Base-by-base conservation (phyloP, 129 eudicot genomes). In the Flaveria sonorensis region DNA sequence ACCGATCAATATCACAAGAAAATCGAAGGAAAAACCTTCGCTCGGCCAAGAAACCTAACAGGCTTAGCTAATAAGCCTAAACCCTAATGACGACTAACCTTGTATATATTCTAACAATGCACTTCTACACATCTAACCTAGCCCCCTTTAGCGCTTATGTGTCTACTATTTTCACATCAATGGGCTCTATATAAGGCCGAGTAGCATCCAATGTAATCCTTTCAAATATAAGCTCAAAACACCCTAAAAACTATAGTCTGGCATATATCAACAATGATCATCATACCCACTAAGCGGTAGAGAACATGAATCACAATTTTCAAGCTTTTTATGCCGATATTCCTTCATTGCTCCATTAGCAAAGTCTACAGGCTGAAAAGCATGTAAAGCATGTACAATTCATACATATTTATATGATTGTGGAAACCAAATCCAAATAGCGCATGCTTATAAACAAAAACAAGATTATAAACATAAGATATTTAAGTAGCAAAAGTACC, bases 401-500 rank as follows among this genome's bases (percentile, higher is more conserved):
- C 45, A 18, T 63, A 63, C 16, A 28, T 6, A 32, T 63, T 63
- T 30, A 30, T 32, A 30, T 13, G 43, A n/a, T 21, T 70, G 18
- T 47, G 28, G n/a, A 71, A 28, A 24, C 9, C 7, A 21, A 60
- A 16, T 26, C 1, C 45, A 39, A 42, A 68, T 53, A 68, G 64
- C 23, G 61, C 14, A 24, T 48, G 60, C 56, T 36, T 36, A 36
- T 7, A 36, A 36, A 36, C 40, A 36, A 36, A 36, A 36, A 4
- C 7, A 36, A 36, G 40, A 36, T 36, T 36, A 36, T 36, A 36
- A 36, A 36, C 40, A 6, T 36, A 36, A 36, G 7, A 36, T 36
- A 5, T 36, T 36, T 4, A 36, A 76, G 70, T 36, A 51, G 73
- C 51, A 28, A 19, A 68, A 57, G 26, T 93, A 94, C 99, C 92